Conservation (phyloP, 495 filamentous ascomycete genomes). For the Penicillium egyptiacum region DNA sequence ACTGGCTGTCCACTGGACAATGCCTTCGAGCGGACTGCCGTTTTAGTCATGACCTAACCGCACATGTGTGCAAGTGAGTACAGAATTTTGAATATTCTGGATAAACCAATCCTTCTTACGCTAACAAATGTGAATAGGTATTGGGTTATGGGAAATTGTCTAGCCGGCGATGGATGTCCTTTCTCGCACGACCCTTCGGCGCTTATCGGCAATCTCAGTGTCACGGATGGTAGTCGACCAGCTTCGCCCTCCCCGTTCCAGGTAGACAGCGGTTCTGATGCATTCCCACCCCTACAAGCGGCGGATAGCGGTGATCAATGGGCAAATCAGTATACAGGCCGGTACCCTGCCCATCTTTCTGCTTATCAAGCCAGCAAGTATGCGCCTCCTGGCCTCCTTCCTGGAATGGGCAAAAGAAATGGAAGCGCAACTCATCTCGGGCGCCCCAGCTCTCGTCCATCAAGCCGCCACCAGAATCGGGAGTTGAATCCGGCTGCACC, state of each 20-base stretch:
- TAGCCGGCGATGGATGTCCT: constrained; percentile 90
- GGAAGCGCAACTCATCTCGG: constrained; percentile 43
- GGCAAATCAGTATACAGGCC: constrained; percentile 48
- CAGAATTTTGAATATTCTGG: neutral
- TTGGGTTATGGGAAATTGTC: constrained; percentile 94
- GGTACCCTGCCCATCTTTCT: constrained; percentile 39
- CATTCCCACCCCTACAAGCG: constrained; percentile 79
- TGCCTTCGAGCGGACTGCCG: constrained; percentile 94
- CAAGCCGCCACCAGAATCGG: constrained; percentile 79
- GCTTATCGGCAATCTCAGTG: constrained; percentile 64
- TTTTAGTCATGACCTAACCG: constrained; percentile 94
- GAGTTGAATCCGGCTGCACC: constrained; percentile 65
- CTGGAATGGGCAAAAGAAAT: constrained; percentile 51
- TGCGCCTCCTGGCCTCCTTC: constrained; percentile 30
- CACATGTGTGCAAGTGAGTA: constrained; percentile 96
- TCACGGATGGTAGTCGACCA: constrained; percentile 56
- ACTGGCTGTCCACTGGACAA: constrained; percentile 87
- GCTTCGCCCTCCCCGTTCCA: constrained; percentile 59
- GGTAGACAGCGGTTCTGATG: constrained; percentile 69
- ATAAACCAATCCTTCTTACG: neutral
- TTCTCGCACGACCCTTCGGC: constrained; percentile 96
- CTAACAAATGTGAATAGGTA: constrained; percentile 56
- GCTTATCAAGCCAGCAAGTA: constrained; percentile 30
- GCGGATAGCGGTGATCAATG: constrained; percentile 55
- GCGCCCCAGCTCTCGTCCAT: constrained; percentile 78